Evolutionary conservation across 306 rosid genomes (phyloP), one percentile per base, ranked within the genome.

Genomic region (peach (Prunus persica)): DNA sequence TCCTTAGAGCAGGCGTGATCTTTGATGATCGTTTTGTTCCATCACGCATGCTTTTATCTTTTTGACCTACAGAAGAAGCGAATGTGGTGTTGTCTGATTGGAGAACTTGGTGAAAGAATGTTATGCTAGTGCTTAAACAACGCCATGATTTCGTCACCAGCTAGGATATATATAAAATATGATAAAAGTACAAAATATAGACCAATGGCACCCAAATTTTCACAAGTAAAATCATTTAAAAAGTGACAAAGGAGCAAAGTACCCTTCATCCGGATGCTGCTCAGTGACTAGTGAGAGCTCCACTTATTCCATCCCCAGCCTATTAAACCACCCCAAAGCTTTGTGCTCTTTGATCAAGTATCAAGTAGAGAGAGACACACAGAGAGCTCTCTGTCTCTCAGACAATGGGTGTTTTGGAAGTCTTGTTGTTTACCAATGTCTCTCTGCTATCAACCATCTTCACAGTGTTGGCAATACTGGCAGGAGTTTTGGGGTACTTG

Each of bases 401-500:
- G 14, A 24, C 22, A 41, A 63, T 30, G 19, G 20, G 65, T 2
- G 10, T 41, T 0, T 43, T 82, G 71, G 83, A 72, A 30, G 16
- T 47, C 74, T 65, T 65, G 75, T 61, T 80, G 69, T 72, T 75
- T 24, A 50, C 15, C 22, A 50, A 10, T 78, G 20, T 66, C 24
- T 16, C 88, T 71, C 24, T 61, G 25, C 65, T 67, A 10, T 81
- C 93, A 24, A 28, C 79, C 64, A 54, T 79, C 24, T 79, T 85
- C 72, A 89, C 91, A 15, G 20, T 80, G 73, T 10, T 86, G 78
- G 84, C 83, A 18, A 22, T 89, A 18, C 28, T 84, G n/a, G 88
- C 66, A 20, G 96, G 93, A 15, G 47, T 85, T 1, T 28, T 84
- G 83, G 82, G 55, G 0, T 95, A 95, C 73, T 78, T 90, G 5